Evolutionary conservation across 2,329 filamentous ascomycete species (phyloP).

Genomic region (Aquanectria penicillioides): DNA sequence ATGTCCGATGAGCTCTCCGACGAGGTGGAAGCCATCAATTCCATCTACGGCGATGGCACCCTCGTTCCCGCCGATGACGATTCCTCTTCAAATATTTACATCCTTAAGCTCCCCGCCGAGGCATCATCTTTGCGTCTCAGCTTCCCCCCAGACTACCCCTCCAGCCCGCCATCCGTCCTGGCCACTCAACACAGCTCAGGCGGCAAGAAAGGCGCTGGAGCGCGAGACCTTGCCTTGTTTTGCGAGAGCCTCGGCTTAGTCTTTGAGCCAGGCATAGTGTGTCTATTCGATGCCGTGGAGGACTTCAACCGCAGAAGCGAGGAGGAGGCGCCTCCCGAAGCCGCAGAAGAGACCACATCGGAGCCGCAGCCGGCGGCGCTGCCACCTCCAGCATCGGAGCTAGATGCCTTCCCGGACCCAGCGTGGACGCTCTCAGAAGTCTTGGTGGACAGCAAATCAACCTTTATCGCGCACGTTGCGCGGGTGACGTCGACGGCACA

Average conservation of each 20-base stretch:
- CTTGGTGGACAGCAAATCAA: slow-evolving; percentile 84
- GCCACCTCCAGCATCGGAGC: slow-evolving; percentile 35
- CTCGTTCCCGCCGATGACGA: slow-evolving; percentile 56
- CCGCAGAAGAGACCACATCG: slow-evolving; percentile 36
- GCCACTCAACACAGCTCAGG: slow-evolving; percentile 86
- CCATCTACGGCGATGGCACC: slow-evolving; percentile 80
- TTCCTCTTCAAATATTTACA: slow-evolving; percentile 54
- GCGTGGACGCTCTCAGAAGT: slow-evolving; percentile 80
- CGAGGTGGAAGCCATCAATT: slow-evolving; percentile 84
- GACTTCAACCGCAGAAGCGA: slow-evolving; percentile 64
- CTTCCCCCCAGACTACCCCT: slow-evolving; percentile 81
- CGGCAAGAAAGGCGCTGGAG: slow-evolving; percentile 76
- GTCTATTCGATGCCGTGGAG: slow-evolving; percentile 91
- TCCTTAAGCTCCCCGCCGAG: slow-evolving; percentile 74
- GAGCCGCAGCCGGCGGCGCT: slow-evolving; percentile 31
- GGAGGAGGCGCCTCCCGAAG: slow-evolving; percentile 41
- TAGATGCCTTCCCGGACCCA: slow-evolving; percentile 35
- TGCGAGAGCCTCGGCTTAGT: slow-evolving; percentile 72
- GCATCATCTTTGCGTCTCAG: slow-evolving; percentile 68
- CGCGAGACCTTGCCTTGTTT: slow-evolving; percentile 74
- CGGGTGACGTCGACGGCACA: slow-evolving; percentile 74
- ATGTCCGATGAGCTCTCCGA: slow-evolving; percentile 73
- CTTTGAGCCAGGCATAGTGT: slow-evolving; percentile 80
- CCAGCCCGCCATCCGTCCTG: slow-evolving; percentile 75
- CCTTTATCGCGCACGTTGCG: slow-evolving; percentile 84